Conservation (phyloP, 108 stramenopile genomes). For the Fragilaria crotonensis region DNA sequence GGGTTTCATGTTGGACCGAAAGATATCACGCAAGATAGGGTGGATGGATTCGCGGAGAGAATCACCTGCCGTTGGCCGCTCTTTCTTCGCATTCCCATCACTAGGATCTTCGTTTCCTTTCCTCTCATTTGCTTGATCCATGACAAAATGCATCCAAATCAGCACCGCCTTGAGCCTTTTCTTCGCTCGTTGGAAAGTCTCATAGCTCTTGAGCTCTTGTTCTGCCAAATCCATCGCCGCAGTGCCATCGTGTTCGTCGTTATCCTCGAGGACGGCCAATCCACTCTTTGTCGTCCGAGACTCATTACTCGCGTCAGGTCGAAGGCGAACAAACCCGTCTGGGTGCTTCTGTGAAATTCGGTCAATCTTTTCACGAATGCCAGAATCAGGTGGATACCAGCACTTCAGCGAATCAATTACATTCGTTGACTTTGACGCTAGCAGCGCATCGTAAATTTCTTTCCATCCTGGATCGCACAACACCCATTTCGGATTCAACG, state of each 20-base stretch:
- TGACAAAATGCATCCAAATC: too few species aligned
- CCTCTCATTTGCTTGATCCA: too few species aligned
- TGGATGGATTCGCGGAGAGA: too few species aligned
- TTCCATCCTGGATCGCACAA: constrained; percentile 35
- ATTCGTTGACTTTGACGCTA: neutral
- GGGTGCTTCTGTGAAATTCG: neutral
- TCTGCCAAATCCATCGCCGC: constrained; percentile 26
- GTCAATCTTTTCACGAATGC: constrained; percentile 13
- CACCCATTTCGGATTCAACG: constrained; percentile 50
- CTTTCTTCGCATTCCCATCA: too few species aligned
- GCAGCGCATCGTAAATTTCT: constrained; percentile 7
- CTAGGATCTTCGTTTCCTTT: too few species aligned
- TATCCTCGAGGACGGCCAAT: too few species aligned
- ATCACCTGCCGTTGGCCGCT: too few species aligned
- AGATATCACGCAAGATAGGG: too few species aligned
- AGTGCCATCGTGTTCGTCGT: constrained; percentile 11
- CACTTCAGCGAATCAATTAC: constrained; percentile 4
- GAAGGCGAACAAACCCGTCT: neutral
- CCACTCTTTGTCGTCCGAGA: too few species aligned
- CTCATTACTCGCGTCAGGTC: too few species aligned
- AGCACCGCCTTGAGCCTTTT: constrained; percentile 7
- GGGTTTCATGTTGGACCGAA: too few species aligned
- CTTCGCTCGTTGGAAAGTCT: constrained; percentile 18
- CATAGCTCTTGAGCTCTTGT: constrained; percentile 17
- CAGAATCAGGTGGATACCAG: constrained; percentile 18